Evolutionary conservation across 192 early-diverging fungal genomes (phyloP).

Genomic region (Thamnidium elegans): DNA sequence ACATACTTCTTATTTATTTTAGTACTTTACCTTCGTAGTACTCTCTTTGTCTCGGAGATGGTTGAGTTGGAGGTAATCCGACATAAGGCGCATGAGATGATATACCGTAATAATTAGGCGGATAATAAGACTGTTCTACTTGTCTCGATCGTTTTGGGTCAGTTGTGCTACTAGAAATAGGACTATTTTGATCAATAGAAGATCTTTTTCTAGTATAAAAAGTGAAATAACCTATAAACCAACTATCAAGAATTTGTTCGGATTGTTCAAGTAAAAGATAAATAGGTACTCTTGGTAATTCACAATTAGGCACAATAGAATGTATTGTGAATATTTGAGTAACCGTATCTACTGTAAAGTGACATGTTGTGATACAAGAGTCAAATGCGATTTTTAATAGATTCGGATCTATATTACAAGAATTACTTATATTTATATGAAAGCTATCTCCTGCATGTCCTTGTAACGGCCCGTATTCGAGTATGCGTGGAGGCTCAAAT

Average conservation of each 20-base stretch:
- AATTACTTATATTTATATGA: conserved; percentile 11
- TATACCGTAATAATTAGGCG: conserved; percentile 17
- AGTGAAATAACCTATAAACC: conserved; percentile 42
- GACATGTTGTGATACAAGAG: conserved; percentile 41
- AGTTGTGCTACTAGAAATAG: no score
- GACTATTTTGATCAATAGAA: background rate
- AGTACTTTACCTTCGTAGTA: conserved; percentile 1
- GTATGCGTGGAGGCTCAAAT: conserved; percentile 19
- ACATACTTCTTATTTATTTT: no score
- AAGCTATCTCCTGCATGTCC: conserved; percentile 16
- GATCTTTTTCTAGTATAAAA: conserved; percentile 21
- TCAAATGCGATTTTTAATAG: conserved; percentile 42
- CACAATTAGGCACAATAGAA: conserved; percentile 38
- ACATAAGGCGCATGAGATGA: conserved; percentile 3
- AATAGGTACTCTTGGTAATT: conserved; percentile 36
- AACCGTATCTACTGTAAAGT: conserved; percentile 22
- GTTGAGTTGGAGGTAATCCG: conserved; percentile 11
- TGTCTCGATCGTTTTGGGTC: background rate
- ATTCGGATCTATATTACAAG: background rate
- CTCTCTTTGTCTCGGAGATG: background rate
- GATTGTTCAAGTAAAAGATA: conserved; percentile 37
- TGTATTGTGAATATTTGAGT: conserved; percentile 36
- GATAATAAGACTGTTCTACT: background rate
- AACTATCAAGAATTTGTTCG: conserved; percentile 41
- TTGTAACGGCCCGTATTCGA: conserved; percentile 18